phyloP scores from a whole-genome alignment of 345 rosid species.

The Iberis pinnata region DNA sequence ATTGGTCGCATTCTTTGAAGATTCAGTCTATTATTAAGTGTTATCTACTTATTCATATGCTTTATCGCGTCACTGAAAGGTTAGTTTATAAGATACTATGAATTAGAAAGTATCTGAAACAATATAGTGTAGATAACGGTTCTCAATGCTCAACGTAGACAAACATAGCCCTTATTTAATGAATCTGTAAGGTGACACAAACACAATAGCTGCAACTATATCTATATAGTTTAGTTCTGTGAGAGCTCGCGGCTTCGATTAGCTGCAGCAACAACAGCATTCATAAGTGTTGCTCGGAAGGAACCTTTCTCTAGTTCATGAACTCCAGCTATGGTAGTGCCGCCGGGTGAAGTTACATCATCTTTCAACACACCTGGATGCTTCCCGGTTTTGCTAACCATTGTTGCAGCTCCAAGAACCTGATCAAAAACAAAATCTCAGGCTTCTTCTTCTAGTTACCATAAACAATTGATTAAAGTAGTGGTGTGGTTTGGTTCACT shows the following conservation, averaged over 20 bases:
- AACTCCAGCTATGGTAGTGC: slow-evolving; percentile 83
- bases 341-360: slow-evolving; percentile 86
- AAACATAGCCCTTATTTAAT: slow-evolving; percentile 4
- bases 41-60: too few relatives aligned
- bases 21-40: not conserved
- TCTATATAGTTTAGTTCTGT: slow-evolving; percentile 27
- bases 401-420: slow-evolving; percentile 91
- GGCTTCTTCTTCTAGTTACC: not conserved
- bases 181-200: slow-evolving; percentile 2
- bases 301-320: slow-evolving; percentile 89
- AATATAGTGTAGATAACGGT: not conserved
- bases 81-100: not conserved
- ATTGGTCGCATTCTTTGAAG: slow-evolving; percentile 18
- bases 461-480: not conserved
- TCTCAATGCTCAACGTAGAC: not conserved
- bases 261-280: slow-evolving; percentile 84
- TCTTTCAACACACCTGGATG: slow-evolving; percentile 91
- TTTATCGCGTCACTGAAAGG: too few relatives aligned
- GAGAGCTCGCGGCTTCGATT: slow-evolving; percentile 68
- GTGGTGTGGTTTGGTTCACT: slow-evolving; percentile 23
- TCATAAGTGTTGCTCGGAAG: slow-evolving; percentile 73
- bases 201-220: not conserved
- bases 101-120: not conserved
- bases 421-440: slow-evolving; percentile 20
- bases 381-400: slow-evolving; percentile 67